phyloP scores from a whole-genome alignment of 139 green algal genomes.

The Tetratostichococcus sp. region DNA sequence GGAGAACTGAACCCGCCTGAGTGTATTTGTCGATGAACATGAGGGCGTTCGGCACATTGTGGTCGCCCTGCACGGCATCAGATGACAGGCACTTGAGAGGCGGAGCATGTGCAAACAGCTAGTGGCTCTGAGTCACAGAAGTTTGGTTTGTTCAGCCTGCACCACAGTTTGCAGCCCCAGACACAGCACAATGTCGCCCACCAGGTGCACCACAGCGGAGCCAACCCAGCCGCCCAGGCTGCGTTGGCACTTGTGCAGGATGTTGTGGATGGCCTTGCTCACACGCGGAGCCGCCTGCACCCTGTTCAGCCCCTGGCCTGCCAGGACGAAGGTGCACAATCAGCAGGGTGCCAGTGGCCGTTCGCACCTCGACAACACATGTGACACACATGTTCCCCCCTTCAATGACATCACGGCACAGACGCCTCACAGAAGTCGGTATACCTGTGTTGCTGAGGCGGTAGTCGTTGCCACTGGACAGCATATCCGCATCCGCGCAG shows the following conservation, averaged over 20 bases:
- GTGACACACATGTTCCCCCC: no score
- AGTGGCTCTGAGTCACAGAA: no score
- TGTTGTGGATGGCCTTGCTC: constrained; percentile 60
- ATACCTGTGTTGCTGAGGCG: constrained; percentile 84
- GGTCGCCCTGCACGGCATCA: constrained; percentile 77
- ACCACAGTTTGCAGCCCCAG: no score
- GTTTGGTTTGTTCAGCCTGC: no score
- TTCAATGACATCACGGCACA: no score
- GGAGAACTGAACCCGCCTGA: constrained; percentile 59
- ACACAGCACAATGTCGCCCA: no score
- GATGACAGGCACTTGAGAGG: no score
- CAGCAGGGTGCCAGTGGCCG: no score
- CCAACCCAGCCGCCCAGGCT: constrained; percentile 87
- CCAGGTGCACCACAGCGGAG: constrained; percentile 83
- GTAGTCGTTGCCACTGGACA: constrained; percentile 75
- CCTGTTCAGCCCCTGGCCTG: constrained; percentile 79
- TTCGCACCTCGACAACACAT: no score
- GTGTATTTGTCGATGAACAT: constrained; percentile 98
- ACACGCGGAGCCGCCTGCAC: constrained; percentile 78
- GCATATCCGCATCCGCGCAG: constrained; percentile 82
- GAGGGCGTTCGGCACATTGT: constrained; percentile 93
- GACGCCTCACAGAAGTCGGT: no score
- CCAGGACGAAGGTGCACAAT: no score
- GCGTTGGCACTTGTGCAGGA: constrained; percentile 73
- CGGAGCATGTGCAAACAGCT: no score